Conservation (phyloP, 345 rosid species). For the Kernera saxatilis region DNA sequence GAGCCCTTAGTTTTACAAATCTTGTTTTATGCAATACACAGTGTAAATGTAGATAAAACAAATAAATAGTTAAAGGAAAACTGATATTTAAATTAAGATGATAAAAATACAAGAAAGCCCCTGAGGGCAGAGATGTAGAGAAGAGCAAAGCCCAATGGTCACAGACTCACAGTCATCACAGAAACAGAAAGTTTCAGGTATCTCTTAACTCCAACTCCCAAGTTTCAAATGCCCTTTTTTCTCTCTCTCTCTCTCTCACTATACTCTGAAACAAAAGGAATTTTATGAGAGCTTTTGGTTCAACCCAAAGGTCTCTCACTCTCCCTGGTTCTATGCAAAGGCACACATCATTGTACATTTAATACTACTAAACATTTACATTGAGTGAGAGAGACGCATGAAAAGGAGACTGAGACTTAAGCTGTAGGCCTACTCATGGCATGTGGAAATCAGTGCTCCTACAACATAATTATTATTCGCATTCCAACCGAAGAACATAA, state of each 20-base stretch:
- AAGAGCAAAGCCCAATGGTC: conserved; percentile 23
- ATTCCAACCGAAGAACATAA: not conserved
- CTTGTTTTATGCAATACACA: not conserved
- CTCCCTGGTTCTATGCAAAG: conserved; percentile 20
- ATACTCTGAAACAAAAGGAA: conserved; percentile 25
- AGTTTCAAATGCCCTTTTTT: conserved; percentile 10
- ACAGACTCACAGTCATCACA: conserved; percentile 27
- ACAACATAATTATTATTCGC: not conserved
- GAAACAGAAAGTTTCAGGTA: conserved; percentile 26
- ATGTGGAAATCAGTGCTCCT: conserved; percentile 22
- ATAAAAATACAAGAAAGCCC: conserved; percentile 15
- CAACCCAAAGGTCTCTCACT: conserved; percentile 18
- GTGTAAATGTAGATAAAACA: not conserved
- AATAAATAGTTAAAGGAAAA: not conserved
- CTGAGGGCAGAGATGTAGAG: not conserved
- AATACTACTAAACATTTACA: conserved; percentile 6
- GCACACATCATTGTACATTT: conserved; percentile 16
- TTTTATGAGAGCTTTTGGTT: conserved; percentile 13
- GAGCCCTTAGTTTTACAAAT: not conserved
- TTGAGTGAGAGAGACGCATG: conserved; percentile 15
- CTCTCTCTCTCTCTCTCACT: not conserved
- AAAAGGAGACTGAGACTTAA: conserved; percentile 17
- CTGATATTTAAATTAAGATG: not conserved
- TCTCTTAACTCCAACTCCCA: conserved; percentile 22
- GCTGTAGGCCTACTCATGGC: conserved; percentile 8